Conservation (phyloP, 768 basidiomycete genomes). For the Pleurotus citrinopileatus region DNA sequence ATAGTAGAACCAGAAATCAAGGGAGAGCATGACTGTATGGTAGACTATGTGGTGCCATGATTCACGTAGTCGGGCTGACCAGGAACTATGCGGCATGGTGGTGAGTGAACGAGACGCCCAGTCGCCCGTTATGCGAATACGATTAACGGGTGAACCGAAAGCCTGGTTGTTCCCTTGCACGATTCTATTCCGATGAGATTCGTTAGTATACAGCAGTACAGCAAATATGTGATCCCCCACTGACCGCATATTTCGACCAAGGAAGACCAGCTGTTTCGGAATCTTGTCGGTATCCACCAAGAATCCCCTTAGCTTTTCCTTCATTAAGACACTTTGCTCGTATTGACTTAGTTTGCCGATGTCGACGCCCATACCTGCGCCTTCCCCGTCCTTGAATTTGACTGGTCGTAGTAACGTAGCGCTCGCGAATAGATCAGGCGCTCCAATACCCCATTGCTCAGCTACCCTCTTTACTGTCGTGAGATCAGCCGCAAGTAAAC, state of each 20-base stretch:
- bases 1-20: constrained; percentile 74
- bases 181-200: no score
- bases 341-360: constrained; percentile 52
- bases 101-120: constrained; percentile 74
- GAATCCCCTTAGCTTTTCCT: constrained; percentile 62
- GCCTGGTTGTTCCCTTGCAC: constrained; percentile 76
- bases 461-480: constrained; percentile 48
- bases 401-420: constrained; percentile 69
- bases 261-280: constrained; percentile 74
- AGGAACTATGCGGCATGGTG: constrained; percentile 36
- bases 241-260: constrained; percentile 74
- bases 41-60: constrained; percentile 64
- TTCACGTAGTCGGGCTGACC: constrained; percentile 43
- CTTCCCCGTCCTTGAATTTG: constrained; percentile 26
- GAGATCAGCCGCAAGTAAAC: constrained; percentile 56
- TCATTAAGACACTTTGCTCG: constrained; percentile 67
- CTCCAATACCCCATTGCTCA: constrained; percentile 62
- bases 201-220: no score
- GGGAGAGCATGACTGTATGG: constrained; percentile 55
- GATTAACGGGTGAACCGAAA: constrained; percentile 84
- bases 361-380: constrained; percentile 19
- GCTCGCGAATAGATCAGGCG: constrained; percentile 72
- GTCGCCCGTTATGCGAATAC: constrained; percentile 85
- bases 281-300: constrained; percentile 72
- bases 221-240: no score